Percentiles rank a stretch among this genome's conserved stretches.
Evolutionary conservation across 441 rosid species (phyloP).

Genomic region (Croton laevigatus): DNA sequence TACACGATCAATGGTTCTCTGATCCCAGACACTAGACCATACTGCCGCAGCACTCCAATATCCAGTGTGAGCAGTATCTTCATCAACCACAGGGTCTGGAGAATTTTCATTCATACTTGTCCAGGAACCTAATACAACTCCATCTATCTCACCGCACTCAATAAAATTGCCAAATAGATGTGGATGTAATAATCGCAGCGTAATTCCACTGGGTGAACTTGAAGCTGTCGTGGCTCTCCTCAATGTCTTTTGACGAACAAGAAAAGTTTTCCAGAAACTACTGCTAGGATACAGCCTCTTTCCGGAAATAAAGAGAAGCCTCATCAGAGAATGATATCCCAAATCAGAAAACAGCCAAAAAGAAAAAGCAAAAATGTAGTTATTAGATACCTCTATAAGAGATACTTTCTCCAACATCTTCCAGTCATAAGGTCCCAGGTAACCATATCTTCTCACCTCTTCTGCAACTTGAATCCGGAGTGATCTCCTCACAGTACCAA

Average conservation of each 20-base stretch:
- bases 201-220: slow-evolving; percentile 42
- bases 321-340: slow-evolving; percentile 26
- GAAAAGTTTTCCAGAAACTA: slow-evolving; percentile 85
- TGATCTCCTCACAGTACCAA: slow-evolving; percentile 92
- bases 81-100: slow-evolving; percentile 49
- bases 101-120: slow-evolving; percentile 52
- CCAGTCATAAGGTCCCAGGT: slow-evolving; percentile 76
- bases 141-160: slow-evolving; percentile 95
- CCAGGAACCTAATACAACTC: slow-evolving; percentile 96
- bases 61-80: slow-evolving; percentile 66
- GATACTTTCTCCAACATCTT: slow-evolving; percentile 75
- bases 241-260: slow-evolving; percentile 51
- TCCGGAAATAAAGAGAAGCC: slow-evolving; percentile 35
- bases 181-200: slow-evolving; percentile 51
- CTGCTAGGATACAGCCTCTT: slow-evolving; percentile 99
- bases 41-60: slow-evolving; percentile 98
- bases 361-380: background rate
- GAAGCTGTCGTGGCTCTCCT: slow-evolving; percentile 33
- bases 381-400: slow-evolving; percentile 73
- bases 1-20: slow-evolving; percentile 91
- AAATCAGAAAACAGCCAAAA: slow-evolving; percentile 25
- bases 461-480: slow-evolving; percentile 77
- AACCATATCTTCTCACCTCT: slow-evolving; percentile 78
- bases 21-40: slow-evolving; percentile 96
- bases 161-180: slow-evolving; percentile 42